phyloP scores from a whole-genome alignment of 2,329 filamentous ascomycete species.

The Paracorniculantispora psalliotae region DNA sequence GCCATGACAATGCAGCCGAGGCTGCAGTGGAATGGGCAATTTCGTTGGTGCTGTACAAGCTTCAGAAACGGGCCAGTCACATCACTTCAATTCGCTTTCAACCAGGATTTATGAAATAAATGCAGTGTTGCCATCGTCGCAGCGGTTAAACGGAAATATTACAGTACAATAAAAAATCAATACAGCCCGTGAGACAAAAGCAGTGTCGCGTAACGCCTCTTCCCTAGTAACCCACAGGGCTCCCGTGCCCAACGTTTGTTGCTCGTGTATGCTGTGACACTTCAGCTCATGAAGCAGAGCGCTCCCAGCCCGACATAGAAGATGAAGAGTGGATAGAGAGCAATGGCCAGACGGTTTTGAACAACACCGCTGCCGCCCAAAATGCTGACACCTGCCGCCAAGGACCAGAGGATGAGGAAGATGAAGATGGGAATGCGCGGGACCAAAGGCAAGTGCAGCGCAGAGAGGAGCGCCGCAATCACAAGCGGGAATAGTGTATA shows the following conservation, averaged over 20 bases:
- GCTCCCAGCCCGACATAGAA: slow-evolving; percentile 93
- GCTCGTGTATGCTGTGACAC: neutral
- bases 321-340: slow-evolving; percentile 89
- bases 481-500: slow-evolving; percentile 97
- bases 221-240: neutral
- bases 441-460: slow-evolving; percentile 72
- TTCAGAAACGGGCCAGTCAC: neutral
- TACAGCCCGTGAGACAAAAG: neutral
- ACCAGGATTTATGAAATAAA: neutral
- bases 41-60: neutral
- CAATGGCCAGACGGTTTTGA: slow-evolving; percentile 87
- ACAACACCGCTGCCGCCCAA: slow-evolving; percentile 92
- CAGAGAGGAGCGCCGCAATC: slow-evolving; percentile 84
- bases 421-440: slow-evolving; percentile 86
- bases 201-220: neutral
- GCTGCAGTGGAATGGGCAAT: neutral
- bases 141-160: slow-evolving; percentile 7
- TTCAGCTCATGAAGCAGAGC: slow-evolving; percentile 94
- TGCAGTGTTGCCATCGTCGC: slow-evolving; percentile 1
- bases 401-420: slow-evolving; percentile 82
- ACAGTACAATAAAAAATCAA: slow-evolving; percentile 2
- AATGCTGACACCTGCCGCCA: slow-evolving; percentile 94
- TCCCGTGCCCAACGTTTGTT: neutral
- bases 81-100: neutral
- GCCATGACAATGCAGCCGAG: neutral